Percentiles rank a stretch among this genome's conserved stretches.
These are phyloP conservation scores for Plectranthus barbatus DNA, from an alignment of 257 asterid species.

Conservation along the genomic window DNA sequence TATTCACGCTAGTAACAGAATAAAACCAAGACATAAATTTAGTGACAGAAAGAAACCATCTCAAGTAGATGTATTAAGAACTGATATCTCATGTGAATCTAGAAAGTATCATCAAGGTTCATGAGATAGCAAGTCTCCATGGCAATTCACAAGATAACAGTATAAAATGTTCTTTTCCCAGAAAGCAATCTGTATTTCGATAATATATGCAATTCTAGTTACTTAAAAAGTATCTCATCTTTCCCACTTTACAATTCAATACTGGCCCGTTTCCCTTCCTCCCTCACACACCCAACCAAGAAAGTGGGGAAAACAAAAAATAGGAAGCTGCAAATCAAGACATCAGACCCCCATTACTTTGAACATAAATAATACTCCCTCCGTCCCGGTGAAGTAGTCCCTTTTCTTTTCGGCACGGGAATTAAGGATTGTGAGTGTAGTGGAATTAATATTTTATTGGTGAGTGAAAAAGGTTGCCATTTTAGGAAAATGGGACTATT, in stretches of 20 bases:
- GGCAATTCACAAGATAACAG: neutral
- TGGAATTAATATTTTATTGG: too few relatives aligned
- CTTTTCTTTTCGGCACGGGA: too few relatives aligned
- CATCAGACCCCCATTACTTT: neutral
- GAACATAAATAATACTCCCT: neutral
- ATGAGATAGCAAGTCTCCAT: neutral
- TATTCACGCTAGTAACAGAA: neutral
- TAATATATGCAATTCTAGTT: neutral
- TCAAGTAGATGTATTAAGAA: neutral
- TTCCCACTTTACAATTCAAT: neutral
- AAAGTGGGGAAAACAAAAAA: neutral
- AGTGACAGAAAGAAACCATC: conserved; percentile 1
- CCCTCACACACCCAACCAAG: neutral
- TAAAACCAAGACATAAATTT: neutral
- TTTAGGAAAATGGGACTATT: too few relatives aligned
- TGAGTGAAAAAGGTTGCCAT: too few relatives aligned
- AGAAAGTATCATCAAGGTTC: neutral
- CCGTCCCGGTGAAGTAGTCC: too few relatives aligned
- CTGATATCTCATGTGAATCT: neutral
- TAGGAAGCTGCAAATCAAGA: neutral
- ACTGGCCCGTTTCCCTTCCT: neutral
- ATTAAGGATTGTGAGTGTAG: too few relatives aligned
- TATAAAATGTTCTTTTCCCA: neutral
- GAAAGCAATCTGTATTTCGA: neutral
- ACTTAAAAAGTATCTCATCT: neutral